Base-by-base conservation (phyloP, 495 filamentous ascomycete genomes). In the Podospora tetraspora region DNA sequence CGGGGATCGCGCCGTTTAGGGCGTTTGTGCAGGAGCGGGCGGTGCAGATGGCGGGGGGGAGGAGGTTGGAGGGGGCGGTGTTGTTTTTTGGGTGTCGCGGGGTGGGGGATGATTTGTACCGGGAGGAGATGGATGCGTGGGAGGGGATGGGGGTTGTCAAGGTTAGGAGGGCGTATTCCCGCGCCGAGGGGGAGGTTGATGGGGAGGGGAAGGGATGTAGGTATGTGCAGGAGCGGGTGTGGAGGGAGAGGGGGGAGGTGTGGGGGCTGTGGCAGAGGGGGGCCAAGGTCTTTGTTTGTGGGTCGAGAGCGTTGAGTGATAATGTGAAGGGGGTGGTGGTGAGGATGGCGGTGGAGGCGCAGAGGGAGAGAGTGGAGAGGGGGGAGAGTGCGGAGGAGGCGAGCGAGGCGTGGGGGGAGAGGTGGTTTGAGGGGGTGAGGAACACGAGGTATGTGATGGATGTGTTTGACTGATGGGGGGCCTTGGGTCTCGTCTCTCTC, bases 21-120 rank as follows among this genome's bases (percentile, higher is more conserved):
- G 89, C 88, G 7, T 92, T 92, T 73, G 68, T 90, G 12, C 85
- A 91, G 75, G 89, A 92, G 68, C 87, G 90, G 11, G 86, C 85
- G 0, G 81, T 81, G 37, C 83, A 83, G 72, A 79, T 87, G 24
- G 80, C 78, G 19, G 83, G 82, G 0, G 86, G 86, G 1, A 78
- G 81, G 19, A 78, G 77, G 24, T 79, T 90, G 0, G 89, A 85
- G 0, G 84, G 79, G 3, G 89, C 89, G 0, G 58, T 91, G 12
- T 77, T 92, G 2, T 91, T 90, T 73, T 77, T 88, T 57, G 90
- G 90, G 1, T 91, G 89, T 71, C 83, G 86, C 21, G 79, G 82
- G 6, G 74, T 78, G 11, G 32, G 29, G 56, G 90, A 92, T 70
- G 81, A 84, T 25, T 77, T 92, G 6, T 89, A 91, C 76, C 74